Base-by-base conservation (phyloP, 2,329 filamentous ascomycete species). In the Didymella pomorum region DNA sequence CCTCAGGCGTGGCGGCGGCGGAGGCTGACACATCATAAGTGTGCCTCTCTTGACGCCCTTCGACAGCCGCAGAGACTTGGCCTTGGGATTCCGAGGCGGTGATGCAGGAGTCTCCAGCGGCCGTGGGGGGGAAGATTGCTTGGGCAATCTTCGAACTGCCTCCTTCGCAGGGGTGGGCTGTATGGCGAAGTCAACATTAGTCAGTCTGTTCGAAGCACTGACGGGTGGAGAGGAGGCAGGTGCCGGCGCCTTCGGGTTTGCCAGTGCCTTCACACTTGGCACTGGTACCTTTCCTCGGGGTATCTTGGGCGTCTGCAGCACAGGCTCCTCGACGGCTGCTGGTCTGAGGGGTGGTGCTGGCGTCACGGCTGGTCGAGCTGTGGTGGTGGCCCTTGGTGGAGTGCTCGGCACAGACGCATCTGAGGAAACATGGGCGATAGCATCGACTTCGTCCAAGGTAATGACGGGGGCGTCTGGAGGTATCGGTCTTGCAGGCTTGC, bases 1-100 rank as follows among this genome's bases (percentile, higher is more conserved):
- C 25, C 42, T 60, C 16, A 53, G 37, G 2, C 26, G 50, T 25
- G 51, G 61, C n/a, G 68, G 64, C 21, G 75, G 65, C 18, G 74
- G 63, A n/a, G 75, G 66, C 52, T 81, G 78, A 53, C 79, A 82
- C 0, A 81, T 61, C 2, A 81, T 61, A 12, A 82, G 65, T 56
- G 73, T 80, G 33, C 76, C 79, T 56, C 78, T 76, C 16, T 75
- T 77, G 9, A 71, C 70, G n/a, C 72, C 76, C 5, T 68, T 66
- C 12, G 77, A 70, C 9, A 82, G 64, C 2, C 77, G 76, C 28
- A 82, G 56, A 3, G 74, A 67, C 57, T 74, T 79, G 1, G 69
- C 64, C 54, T 66, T 73, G 44, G 62, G 72, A 16, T 65, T 64
- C 12, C 61, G 65, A 26, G 61, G 60, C 5, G 69, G 66, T 12